These are phyloP conservation scores for Acacia crassicarpa DNA, from an alignment of 306 rosid species.

Conservation along the genomic window DNA sequence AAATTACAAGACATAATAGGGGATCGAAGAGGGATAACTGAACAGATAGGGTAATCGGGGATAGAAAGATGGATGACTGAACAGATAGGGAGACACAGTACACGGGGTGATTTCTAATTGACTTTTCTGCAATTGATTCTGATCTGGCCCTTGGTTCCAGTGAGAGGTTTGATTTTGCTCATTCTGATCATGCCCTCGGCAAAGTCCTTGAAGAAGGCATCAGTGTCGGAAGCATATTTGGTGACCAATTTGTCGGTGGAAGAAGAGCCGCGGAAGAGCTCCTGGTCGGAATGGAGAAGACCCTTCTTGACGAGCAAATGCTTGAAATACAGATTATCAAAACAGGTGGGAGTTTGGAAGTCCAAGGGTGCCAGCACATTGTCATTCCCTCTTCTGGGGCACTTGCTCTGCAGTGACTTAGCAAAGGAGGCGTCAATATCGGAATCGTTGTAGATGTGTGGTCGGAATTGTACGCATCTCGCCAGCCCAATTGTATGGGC, in stretches of 20 bases:
- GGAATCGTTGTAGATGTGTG: slow-evolving; percentile 56
- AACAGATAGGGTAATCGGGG: neutral
- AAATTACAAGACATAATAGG: neutral
- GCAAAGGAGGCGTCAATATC: slow-evolving; percentile 50
- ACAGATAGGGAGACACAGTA: neutral
- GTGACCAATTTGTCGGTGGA: slow-evolving; percentile 43
- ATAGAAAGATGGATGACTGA: neutral
- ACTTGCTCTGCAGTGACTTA: slow-evolving; percentile 38
- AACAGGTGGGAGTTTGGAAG: slow-evolving; percentile 49
- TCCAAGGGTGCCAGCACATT: slow-evolving; percentile 40
- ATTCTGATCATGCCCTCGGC: slow-evolving; percentile 50
- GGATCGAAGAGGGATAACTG: neutral
- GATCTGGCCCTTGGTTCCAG: slow-evolving; percentile 54
- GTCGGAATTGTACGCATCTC: slow-evolving; percentile 43
- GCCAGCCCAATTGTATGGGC: slow-evolving; percentile 61
- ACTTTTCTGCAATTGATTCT: slow-evolving; percentile 58
- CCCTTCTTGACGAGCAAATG: slow-evolving; percentile 41
- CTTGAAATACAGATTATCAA: slow-evolving; percentile 52
- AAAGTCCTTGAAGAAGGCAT: slow-evolving; percentile 42
- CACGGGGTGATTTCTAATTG: slow-evolving; percentile 26
- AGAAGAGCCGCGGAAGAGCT: slow-evolving; percentile 41
- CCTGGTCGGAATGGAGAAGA: slow-evolving; percentile 68
- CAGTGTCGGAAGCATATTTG: slow-evolving; percentile 33
- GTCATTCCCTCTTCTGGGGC: slow-evolving; percentile 53
- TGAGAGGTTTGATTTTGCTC: slow-evolving; percentile 56